Percentiles rank a stretch among this genome's conserved stretches.
These are phyloP conservation scores for Corylus avellana DNA, from an alignment of 306 rosid species.

Conservation along the genomic window DNA sequence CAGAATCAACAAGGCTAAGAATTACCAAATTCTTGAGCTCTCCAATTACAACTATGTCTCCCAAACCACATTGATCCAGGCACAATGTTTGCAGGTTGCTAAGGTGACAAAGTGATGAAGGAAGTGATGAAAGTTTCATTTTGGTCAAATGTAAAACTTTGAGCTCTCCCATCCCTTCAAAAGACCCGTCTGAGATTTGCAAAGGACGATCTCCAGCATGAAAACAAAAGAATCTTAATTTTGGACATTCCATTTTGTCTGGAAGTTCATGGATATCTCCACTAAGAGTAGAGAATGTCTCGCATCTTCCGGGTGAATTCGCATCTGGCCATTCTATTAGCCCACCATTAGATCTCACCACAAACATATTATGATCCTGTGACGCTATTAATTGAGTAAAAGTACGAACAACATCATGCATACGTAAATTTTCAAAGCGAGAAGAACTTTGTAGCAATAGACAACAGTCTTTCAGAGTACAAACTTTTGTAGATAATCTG, in stretches of 20 bases:
- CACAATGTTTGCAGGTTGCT: background rate
- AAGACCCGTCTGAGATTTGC: background rate
- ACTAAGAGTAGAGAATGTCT: fast-evolving
- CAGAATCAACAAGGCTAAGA: background rate
- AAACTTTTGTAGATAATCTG: background rate
- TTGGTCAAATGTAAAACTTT: background rate
- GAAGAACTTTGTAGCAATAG: background rate
- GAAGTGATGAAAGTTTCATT: background rate
- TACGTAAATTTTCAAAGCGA: fast-evolving
- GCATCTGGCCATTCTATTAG: background rate
- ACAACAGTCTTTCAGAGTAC: background rate
- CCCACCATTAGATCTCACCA: background rate
- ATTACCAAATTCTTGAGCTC: constrained; percentile 2
- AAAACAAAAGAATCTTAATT: fast-evolving
- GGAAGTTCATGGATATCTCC: background rate
- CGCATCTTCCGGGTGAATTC: background rate
- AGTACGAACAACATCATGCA: background rate
- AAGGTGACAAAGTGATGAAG: background rate
- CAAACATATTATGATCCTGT: background rate
- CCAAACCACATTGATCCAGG: background rate
- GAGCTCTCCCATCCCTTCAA: background rate
- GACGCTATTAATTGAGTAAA: background rate
- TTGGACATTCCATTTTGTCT: background rate
- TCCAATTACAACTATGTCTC: background rate
- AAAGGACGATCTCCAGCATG: fast-evolving